These are phyloP conservation scores for Lasiodiplodia gonubiensis DNA, from an alignment of 2,329 filamentous ascomycete genomes.

Conservation along the genomic window DNA sequence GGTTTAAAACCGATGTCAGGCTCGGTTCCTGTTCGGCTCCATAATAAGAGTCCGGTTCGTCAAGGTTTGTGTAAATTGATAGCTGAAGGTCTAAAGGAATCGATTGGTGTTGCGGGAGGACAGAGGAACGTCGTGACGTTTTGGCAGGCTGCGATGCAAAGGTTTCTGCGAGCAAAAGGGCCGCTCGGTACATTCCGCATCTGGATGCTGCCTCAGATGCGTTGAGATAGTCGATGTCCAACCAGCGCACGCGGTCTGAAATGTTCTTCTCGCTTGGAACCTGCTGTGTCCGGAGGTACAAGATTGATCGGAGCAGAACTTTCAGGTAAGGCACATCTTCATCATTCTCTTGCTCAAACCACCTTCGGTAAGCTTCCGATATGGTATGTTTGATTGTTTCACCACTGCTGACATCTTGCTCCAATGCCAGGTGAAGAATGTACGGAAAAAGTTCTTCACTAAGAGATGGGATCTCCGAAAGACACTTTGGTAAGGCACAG, in stretches of 20 bases:
- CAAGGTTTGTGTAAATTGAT: slow-evolving; percentile 86
- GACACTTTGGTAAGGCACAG: slow-evolving; percentile 68
- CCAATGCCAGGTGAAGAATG: slow-evolving; percentile 80
- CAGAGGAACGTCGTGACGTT: slow-evolving; percentile 70
- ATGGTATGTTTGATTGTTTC: slow-evolving; percentile 62
- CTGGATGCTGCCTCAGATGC: slow-evolving; percentile 73
- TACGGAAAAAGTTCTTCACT: slow-evolving; percentile 80
- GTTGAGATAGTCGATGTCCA: slow-evolving; percentile 77
- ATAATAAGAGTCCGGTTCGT: slow-evolving; percentile 96
- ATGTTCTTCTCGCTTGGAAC: slow-evolving; percentile 77
- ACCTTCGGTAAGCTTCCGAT: slow-evolving; percentile 68
- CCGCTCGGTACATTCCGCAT: slow-evolving; percentile 87
- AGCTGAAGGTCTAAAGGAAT: slow-evolving; percentile 72
- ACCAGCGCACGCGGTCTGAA: slow-evolving; percentile 80
- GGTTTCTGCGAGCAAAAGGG: slow-evolving; percentile 82
- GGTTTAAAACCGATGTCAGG: slow-evolving; percentile 76
- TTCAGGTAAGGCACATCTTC: slow-evolving; percentile 67
- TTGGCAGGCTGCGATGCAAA: slow-evolving; percentile 59
- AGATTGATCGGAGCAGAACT: slow-evolving; percentile 75
- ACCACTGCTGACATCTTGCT: slow-evolving; percentile 68
- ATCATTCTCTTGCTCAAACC: slow-evolving; percentile 61
- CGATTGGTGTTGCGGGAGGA: slow-evolving; percentile 47
- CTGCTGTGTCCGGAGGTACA: slow-evolving; percentile 86
- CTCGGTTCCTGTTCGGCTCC: slow-evolving; percentile 81
- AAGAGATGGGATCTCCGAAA: slow-evolving; percentile 70